These are phyloP conservation scores for Pseudocercospora ulei DNA, from an alignment of 2,329 filamentous ascomycete genomes.

Conservation along the genomic window DNA sequence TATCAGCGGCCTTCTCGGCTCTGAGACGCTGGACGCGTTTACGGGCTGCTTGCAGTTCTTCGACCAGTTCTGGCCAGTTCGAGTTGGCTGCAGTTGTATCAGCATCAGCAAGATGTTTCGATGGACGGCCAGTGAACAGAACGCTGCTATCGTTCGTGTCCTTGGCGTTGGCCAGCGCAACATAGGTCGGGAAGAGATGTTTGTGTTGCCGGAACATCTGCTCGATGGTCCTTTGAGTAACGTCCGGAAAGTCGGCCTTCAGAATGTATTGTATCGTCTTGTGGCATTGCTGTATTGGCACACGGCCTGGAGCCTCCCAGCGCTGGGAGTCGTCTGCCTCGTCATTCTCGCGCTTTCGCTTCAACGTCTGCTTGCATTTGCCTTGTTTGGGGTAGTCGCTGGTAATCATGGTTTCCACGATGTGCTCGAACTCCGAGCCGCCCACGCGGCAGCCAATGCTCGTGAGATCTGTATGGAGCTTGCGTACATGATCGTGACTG, in stretches of 20 bases:
- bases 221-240: conserved; percentile 35
- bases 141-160: conserved; percentile 17
- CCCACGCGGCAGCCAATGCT: no score
- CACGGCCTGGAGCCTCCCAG: conserved; percentile 25
- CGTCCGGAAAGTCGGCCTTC: conserved; percentile 37
- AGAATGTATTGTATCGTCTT: conserved; percentile 29
- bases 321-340: conserved; percentile 20
- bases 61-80: conserved; percentile 21
- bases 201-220: conserved; percentile 27
- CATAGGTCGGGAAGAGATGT: conserved; percentile 36
- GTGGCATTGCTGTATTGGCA: conserved; percentile 13
- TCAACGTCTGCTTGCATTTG: conserved; percentile 25
- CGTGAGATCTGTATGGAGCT: conserved; percentile 23
- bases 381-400: conserved; percentile 29
- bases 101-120: conserved; percentile 16
- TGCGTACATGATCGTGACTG: conserved; percentile 28
- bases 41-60: conserved; percentile 34
- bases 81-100: conserved; percentile 24
- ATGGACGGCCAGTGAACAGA: conserved; percentile 19
- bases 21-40: conserved; percentile 22
- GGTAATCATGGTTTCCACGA: conserved; percentile 29
- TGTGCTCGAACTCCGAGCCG: conserved; percentile 24
- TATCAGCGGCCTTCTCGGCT: conserved; percentile 20
- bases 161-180: conserved; percentile 29
- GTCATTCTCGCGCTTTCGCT: conserved; percentile 29